A percentile compares a stretch with the other conserved stretches of the same genome.
phyloP scores from a whole-genome alignment of 257 asterid genomes.

The Solanum microdontum region DNA sequence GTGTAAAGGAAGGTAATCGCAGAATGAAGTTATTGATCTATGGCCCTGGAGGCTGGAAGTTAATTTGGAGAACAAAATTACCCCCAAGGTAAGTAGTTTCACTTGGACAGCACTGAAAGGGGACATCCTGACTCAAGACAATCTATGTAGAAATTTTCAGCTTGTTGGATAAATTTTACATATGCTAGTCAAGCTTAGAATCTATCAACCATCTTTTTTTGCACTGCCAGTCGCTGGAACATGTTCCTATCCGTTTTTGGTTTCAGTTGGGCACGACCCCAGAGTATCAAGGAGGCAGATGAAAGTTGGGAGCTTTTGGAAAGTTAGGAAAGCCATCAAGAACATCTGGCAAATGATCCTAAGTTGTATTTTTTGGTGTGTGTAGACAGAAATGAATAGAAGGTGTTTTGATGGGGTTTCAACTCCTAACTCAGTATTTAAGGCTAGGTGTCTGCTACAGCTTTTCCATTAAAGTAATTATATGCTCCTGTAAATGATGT shows the following conservation, averaged over 20 bases:
- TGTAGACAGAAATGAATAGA: neutral
- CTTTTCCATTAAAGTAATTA: neutral
- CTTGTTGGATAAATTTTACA: neutral
- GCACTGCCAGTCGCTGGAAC: neutral
- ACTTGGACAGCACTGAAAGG: neutral
- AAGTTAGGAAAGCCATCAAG: neutral
- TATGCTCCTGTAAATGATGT: neutral
- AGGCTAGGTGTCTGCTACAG: neutral
- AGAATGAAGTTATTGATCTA: neutral
- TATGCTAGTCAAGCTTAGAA: neutral
- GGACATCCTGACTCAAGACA: neutral
- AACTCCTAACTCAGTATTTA: neutral
- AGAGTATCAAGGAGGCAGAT: neutral
- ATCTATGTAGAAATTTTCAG: neutral
- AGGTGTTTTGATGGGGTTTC: neutral
- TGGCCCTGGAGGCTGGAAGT: neutral
- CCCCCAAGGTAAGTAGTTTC: neutral
- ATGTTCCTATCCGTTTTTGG: neutral
- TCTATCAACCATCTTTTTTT: neutral
- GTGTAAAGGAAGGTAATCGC: neutral
- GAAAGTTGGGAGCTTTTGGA: neutral
- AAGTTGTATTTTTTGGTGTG: neutral
- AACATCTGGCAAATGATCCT: neutral
- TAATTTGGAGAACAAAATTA: neutral
- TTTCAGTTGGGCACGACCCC: neutral